Percentiles rank a stretch among this genome's conserved stretches.
Conservation (phyloP, 805 yeast species). For the Saturnispora serradocipensis region DNA sequence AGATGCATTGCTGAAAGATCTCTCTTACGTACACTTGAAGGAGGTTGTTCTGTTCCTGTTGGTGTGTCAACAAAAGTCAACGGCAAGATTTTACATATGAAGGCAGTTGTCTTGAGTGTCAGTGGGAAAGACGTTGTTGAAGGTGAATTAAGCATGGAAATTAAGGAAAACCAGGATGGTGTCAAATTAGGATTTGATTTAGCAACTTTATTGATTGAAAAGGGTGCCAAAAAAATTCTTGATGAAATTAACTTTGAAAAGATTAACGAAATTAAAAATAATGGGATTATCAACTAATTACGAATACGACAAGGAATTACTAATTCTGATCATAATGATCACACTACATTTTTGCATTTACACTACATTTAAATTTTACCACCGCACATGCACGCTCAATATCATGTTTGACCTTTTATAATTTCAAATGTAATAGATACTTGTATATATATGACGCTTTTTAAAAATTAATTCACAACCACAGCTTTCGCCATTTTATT, state of each 20-base stretch:
- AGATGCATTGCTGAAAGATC: conserved; percentile 86
- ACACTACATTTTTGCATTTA: background rate
- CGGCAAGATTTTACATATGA: conserved; percentile 37
- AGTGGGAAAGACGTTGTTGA: conserved; percentile 72
- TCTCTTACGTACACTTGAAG: conserved; percentile 80
- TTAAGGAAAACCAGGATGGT: conserved; percentile 47
- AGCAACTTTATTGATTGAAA: conserved; percentile 55
- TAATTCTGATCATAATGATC: background rate
- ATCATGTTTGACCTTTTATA: background rate
- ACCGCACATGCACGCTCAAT: background rate
- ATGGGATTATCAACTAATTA: conserved; percentile 20
- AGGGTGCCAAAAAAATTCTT: conserved; percentile 78
- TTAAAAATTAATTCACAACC: background rate
- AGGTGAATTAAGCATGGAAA: conserved; percentile 33
- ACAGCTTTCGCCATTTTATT: background rate
- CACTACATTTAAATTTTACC: background rate
- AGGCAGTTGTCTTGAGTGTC: conserved; percentile 73
- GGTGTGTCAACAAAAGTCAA: conserved; percentile 61
- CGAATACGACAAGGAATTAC: background rate
- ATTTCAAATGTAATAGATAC: background rate
- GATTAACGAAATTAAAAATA: conserved; percentile 36
- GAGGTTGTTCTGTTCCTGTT: conserved; percentile 97
- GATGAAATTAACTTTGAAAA: conserved; percentile 70
- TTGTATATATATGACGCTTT: background rate
- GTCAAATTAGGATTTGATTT: conserved; percentile 58